Percentiles rank a stretch among this genome's conserved stretches.
These are phyloP conservation scores for Ophiocordyceps camponoti-saundersi DNA, from an alignment of 2,329 filamentous ascomycete species.

Conservation along the genomic window DNA sequence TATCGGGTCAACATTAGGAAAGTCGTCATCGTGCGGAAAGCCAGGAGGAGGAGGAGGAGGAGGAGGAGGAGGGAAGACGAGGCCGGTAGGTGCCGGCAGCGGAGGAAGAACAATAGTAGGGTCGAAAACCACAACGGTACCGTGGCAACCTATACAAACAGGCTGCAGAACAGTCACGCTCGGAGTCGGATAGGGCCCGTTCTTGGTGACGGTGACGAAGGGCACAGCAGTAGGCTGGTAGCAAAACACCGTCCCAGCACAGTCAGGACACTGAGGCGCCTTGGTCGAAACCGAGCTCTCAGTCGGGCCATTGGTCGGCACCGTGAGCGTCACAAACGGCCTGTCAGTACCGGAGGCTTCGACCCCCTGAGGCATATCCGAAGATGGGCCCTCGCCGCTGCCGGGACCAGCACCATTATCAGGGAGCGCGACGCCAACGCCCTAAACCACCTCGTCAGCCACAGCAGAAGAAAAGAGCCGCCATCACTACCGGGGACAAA, in stretches of 20 bases:
- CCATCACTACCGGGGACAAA: too few relatives aligned
- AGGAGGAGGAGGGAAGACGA: neutral
- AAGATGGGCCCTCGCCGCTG: too few relatives aligned
- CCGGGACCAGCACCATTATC: too few relatives aligned
- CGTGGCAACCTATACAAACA: constrained; percentile 8
- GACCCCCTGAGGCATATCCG: too few relatives aligned
- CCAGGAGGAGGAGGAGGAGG: neutral
- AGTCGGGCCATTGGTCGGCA: constrained; percentile 6
- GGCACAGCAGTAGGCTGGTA: constrained; percentile 9
- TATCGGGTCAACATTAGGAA: too few relatives aligned
- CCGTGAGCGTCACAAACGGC: constrained; percentile 7
- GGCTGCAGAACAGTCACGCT: constrained; percentile 7
- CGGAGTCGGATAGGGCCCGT: constrained; percentile 2
- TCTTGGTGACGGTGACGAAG: constrained; percentile 9
- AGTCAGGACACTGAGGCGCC: constrained; percentile 6
- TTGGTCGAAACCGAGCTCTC: constrained; percentile 4
- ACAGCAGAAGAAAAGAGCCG: too few relatives aligned
- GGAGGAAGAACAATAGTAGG: constrained; percentile 2
- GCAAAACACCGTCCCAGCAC: constrained; percentile 9
- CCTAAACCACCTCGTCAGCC: too few relatives aligned
- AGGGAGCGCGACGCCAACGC: too few relatives aligned
- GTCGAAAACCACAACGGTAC: constrained; percentile 10
- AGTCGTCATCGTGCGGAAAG: too few relatives aligned
- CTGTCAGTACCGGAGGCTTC: neutral
- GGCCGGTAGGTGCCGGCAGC: neutral